Evolutionary conservation across 768 basidiomycete genomes (phyloP), one percentile per base, ranked within the genome.

Genomic region (Suillus ampliporus): DNA sequence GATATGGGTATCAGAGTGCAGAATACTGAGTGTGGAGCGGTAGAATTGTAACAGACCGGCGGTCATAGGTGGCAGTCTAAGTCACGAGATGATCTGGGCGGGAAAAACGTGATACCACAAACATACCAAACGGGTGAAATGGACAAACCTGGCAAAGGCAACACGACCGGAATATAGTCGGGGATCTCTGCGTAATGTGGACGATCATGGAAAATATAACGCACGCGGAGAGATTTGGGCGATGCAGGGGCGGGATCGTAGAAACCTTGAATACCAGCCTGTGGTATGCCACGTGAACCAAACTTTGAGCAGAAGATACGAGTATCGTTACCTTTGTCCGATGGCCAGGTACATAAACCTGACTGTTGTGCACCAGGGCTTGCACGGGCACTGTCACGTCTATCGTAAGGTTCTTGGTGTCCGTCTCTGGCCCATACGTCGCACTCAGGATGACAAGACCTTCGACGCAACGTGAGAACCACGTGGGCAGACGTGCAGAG

Each of bases 241-340:
- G 84, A 80, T n/a, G 86, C 86, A 15, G 91, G 88, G 19, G 89
- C 88, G 61, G 92, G 91, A 77, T 97, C 94, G 71, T 86, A 88
- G 79, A 97, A 95, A n/a, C 94, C 94, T 70, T 92, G 88, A 44
- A 97, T 80, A 31, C 86, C 84, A 62, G 87, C 79, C 91, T 91
- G 67, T 37, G 41, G 58, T 40, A 63, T 61, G 58, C 21, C 53
- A 37, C 23, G 53, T 51, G 26, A 56, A 26, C 52, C 23, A 34
- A 34, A 26, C 19, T 21, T 51, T 28, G 52, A 28, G 23, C 21
- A 54, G 46, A 56, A 41, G 9, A n/a, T 31, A 51, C 28, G 26
- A 50, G 21, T 38, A 4, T 35, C 17, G n/a, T 17, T 59, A 92
- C 91, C 84, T 96, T 97, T 52, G 86, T 80, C 68, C 89, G 81